These are phyloP conservation scores for Leptographium lundbergii DNA, from an alignment of 2,329 filamentous ascomycete genomes.

Conservation along the genomic window DNA sequence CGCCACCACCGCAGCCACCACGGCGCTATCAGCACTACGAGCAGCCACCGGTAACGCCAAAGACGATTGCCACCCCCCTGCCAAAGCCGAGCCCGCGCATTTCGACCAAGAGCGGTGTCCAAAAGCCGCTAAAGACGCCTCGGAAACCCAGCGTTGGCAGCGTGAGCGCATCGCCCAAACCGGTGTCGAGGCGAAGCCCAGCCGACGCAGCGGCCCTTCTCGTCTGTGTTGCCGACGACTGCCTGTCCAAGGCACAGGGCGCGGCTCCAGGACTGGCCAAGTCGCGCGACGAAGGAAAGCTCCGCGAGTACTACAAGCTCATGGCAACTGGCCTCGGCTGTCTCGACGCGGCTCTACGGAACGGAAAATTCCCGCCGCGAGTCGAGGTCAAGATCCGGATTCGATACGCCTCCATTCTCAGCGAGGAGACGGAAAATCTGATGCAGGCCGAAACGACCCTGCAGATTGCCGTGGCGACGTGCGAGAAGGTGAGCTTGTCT, in stretches of 20 bases:
- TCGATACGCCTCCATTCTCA: slow-evolving; percentile 57
- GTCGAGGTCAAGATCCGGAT: slow-evolving; percentile 57
- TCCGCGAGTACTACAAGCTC: slow-evolving; percentile 58
- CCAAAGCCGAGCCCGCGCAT: slow-evolving; percentile 9
- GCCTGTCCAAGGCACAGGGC: slow-evolving; percentile 52
- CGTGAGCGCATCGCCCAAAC: slow-evolving; percentile 22
- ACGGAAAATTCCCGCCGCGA: slow-evolving; percentile 45
- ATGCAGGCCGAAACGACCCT: slow-evolving; percentile 61
- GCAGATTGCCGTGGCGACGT: slow-evolving; percentile 57
- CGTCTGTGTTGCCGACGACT: slow-evolving; percentile 63
- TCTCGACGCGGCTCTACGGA: slow-evolving; percentile 55
- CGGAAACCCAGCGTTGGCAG: slow-evolving; percentile 13
- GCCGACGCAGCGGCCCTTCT: slow-evolving; percentile 46
- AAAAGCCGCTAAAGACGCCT: slow-evolving; percentile 9
- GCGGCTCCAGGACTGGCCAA: slow-evolving; percentile 36
- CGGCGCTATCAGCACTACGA: neutral
- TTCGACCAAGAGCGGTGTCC: slow-evolving; percentile 10
- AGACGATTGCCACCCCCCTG: slow-evolving; percentile 6
- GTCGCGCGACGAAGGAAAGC: slow-evolving; percentile 33
- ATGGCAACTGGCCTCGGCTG: slow-evolving; percentile 62
- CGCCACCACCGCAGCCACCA: neutral
- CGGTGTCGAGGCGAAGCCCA: slow-evolving; percentile 23
- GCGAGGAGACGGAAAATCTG: slow-evolving; percentile 65
- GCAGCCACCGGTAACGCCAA: slow-evolving; percentile 4
- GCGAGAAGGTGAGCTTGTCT: slow-evolving; percentile 40